These are phyloP conservation scores for Gossypium turneri DNA, from an alignment of 345 rosid genomes.

Conservation along the genomic window DNA sequence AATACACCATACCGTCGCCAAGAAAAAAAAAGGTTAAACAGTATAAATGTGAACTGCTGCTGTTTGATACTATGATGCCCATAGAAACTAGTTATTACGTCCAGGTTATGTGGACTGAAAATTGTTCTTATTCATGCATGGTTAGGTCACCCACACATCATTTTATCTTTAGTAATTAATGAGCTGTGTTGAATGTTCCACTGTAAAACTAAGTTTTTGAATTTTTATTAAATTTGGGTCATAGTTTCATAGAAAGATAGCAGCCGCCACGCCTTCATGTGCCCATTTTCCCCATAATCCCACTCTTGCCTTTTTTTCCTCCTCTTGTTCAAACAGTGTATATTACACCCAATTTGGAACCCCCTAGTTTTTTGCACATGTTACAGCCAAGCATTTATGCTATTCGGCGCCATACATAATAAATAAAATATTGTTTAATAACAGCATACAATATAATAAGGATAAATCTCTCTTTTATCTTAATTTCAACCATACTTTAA, in stretches of 20 bases:
- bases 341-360: background rate
- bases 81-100: background rate
- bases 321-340: slow-evolving; percentile 10
- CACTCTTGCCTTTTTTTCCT: background rate
- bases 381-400: background rate
- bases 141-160: background rate
- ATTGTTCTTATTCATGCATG: background rate
- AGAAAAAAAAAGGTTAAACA: background rate
- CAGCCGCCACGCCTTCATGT: background rate
- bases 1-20: background rate
- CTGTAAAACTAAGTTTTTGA: background rate
- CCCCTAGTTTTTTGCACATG: background rate
- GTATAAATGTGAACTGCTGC: background rate
- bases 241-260: background rate
- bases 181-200: slow-evolving; percentile 1
- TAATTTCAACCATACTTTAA: background rate
- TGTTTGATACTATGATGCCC: background rate
- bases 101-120: slow-evolving; percentile 7
- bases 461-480: background rate
- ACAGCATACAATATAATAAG: too few species aligned
- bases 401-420: background rate
- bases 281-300: background rate
- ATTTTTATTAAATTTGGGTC: background rate
- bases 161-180: slow-evolving; percentile 5
- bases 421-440: too few species aligned